A percentile compares a stretch with the other conserved stretches of the same genome.
These are phyloP conservation scores for Pythium rhizo-oryzae DNA, from an alignment of 352 stramenopile genomes.

Conservation along the genomic window DNA sequence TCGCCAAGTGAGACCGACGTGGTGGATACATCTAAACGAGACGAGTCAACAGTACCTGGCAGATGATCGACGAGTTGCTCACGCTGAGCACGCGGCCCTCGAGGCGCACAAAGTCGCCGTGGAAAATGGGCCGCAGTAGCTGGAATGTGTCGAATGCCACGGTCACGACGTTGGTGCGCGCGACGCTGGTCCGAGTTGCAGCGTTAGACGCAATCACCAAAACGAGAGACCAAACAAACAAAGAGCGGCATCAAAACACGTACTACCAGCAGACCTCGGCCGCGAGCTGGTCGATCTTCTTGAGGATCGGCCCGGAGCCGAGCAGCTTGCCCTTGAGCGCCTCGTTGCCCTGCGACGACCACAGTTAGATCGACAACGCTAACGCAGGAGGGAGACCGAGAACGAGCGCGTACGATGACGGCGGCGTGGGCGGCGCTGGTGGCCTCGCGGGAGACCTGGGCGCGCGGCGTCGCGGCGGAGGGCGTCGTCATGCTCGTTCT, in stretches of 20 bases:
- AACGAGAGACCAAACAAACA: not conserved
- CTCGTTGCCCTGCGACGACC: slow-evolving; percentile 36
- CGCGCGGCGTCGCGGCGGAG: not conserved
- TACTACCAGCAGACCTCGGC: slow-evolving; percentile 43
- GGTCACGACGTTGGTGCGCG: slow-evolving; percentile 37
- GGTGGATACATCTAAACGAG: not conserved
- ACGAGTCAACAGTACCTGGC: slow-evolving; percentile 27
- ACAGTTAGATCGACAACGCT: not conserved
- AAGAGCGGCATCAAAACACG: not conserved
- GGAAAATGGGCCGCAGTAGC: slow-evolving; percentile 38
- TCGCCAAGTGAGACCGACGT: not conserved
- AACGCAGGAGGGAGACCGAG: not conserved
- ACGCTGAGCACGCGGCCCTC: slow-evolving; percentile 43
- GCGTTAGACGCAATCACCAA: not conserved
- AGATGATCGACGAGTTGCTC: slow-evolving; percentile 44
- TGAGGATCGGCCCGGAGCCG: slow-evolving; percentile 51
- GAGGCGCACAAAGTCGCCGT: slow-evolving; percentile 48
- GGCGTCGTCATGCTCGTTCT: not conserved
- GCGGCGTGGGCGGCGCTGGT: slow-evolving; percentile 23
- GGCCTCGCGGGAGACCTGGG: slow-evolving; percentile 23
- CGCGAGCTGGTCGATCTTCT: slow-evolving; percentile 50
- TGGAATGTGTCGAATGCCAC: slow-evolving; percentile 54
- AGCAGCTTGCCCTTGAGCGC: slow-evolving; percentile 51
- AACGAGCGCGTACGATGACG: slow-evolving; percentile 22
- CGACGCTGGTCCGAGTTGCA: slow-evolving; percentile 24